phyloP scores from a whole-genome alignment of 2,329 filamentous ascomycete species.

The Talaromyces sp. region DNA sequence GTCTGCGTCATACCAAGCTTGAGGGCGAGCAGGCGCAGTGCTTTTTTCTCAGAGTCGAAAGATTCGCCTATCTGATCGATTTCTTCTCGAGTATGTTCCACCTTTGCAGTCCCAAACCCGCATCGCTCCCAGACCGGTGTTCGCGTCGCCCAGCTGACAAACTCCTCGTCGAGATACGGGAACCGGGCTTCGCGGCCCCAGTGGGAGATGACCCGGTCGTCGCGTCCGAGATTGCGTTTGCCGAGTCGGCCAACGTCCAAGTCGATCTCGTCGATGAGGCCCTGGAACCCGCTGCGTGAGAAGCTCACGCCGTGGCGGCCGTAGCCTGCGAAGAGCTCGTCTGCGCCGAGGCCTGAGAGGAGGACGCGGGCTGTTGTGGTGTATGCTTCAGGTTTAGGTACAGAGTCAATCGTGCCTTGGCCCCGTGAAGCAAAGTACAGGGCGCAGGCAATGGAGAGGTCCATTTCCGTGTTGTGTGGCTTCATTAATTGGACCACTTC shows the following conservation, averaged over 20 bases:
- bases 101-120: constrained; percentile 60
- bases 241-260: constrained; percentile 82
- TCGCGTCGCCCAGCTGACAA: constrained; percentile 74
- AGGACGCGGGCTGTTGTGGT: constrained; percentile 72
- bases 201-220: constrained; percentile 84
- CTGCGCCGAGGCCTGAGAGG: constrained; percentile 86
- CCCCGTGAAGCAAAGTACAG: constrained; percentile 93
- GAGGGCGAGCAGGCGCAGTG: constrained; percentile 71
- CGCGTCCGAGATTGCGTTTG: constrained; percentile 88
- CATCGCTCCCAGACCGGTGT: constrained; percentile 79
- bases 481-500: constrained; percentile 72
- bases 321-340: constrained; percentile 95
- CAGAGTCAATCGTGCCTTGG: constrained; percentile 38
- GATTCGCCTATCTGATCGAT: background rate
- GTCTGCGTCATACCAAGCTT: constrained; percentile 66
- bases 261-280: constrained; percentile 73
- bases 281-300: constrained; percentile 60
- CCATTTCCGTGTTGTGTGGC: constrained; percentile 98
- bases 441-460: constrained; percentile 86
- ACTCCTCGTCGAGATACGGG: constrained; percentile 80
- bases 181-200: constrained; percentile 88
- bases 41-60: constrained; percentile 74
- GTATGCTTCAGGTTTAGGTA: constrained; percentile 41
- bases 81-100: constrained; percentile 17
- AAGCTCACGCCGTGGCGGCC: constrained; percentile 76